Base-by-base conservation (phyloP, 1,139 yeast genomes). In the Geotrichum candidum region DNA sequence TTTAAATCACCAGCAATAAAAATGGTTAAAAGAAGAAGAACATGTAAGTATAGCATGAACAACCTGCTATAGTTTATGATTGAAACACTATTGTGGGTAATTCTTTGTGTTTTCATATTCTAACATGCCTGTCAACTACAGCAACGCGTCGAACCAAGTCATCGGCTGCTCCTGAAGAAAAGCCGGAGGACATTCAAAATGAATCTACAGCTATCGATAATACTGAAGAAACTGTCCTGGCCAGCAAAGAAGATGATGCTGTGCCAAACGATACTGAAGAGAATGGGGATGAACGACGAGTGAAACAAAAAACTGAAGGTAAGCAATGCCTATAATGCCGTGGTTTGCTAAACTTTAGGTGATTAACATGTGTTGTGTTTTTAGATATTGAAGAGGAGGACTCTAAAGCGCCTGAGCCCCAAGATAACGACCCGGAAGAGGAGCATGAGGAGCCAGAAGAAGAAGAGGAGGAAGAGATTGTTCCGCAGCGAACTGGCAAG, bases 401-500 rank as follows among this genome's bases (percentile, higher is more conserved):
- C n/a, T 41, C 9, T 15, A 41, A 41, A 18, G 48, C 22, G 23
- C 23, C n/a, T n/a, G 48, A 41, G 22, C 6, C 7, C 48, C 48
- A 41, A 15, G 18, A 7, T 70, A 68, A 65, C 33, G 68, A 63
- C 25, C 72, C 67, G n/a, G 69, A 68, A 10, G 73, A 67, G 1
- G 69, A 38, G 13, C 51, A 27, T n/a, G 58, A 55, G 33, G 53
- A 51, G 35, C 52, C 52, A 5, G 52, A 50, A 27, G 33, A 25
- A 18, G 56, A 53, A 22, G 46, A 33, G 38, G 56, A 55, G n/a
- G 67, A 63, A 51, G 53, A 51, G 52, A 5, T 45, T 58, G 13
- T 31, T 53, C 48, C 48, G 2, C 54, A 56, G 13, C 56, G 63
- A 27, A 59, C 62, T 18, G 64, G 70, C 15, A 62, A 67, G 35